phyloP scores from a whole-genome alignment of 306 rosid genomes.

The Corylus heterophylla region DNA sequence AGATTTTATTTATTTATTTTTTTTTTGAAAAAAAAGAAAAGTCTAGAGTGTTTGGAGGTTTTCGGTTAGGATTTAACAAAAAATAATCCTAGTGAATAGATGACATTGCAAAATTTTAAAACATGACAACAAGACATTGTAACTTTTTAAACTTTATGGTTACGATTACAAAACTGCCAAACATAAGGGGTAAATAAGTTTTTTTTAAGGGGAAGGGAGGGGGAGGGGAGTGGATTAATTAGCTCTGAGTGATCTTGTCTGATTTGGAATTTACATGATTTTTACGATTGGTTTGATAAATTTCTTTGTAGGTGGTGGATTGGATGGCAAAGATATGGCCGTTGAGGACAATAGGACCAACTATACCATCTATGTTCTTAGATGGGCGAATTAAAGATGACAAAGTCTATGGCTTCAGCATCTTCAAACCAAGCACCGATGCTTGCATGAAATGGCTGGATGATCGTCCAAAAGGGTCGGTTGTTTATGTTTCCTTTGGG shows the following conservation, averaged over 20 bases:
- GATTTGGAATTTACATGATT: neutral
- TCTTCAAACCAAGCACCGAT: constrained; percentile 33
- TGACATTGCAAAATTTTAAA: no score
- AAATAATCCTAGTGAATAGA: no score
- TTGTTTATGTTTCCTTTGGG: neutral
- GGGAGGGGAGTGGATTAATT: no score
- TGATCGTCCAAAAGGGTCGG: neutral
- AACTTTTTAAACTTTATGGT: no score
- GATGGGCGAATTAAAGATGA: constrained; percentile 43
- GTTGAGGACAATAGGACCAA: constrained; percentile 56
- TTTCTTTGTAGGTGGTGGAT: constrained; percentile 41
- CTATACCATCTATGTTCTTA: constrained; percentile 48
- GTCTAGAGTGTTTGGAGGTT: no score
- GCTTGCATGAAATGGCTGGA: constrained; percentile 42
- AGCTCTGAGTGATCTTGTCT: neutral
- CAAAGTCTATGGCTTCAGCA: constrained; percentile 40
- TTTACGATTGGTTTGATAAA: neutral
- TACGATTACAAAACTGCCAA: no score
- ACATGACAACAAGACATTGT: no score
- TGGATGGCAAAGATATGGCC: constrained; percentile 52
- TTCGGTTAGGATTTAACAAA: no score
- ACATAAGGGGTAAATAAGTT: no score
- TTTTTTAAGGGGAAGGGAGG: no score
- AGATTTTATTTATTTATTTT: no score
- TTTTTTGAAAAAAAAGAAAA: no score